A percentile compares a stretch with the other conserved stretches of the same genome.
Conservation (phyloP, 176 grass and related monocot species). For the Oropetium thomaeum region DNA sequence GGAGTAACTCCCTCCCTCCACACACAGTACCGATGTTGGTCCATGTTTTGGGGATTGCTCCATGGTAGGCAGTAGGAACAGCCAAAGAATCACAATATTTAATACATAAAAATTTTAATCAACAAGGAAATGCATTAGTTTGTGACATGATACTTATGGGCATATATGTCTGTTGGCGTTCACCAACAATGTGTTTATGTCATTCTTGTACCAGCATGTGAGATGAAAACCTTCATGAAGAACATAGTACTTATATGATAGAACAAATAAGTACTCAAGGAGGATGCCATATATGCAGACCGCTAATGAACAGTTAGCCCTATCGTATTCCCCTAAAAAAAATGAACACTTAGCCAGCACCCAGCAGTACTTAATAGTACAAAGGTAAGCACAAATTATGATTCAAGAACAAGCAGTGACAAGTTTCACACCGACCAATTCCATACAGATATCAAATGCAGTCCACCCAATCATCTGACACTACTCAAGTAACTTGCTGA, state of each 20-base stretch:
- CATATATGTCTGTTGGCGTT: neutral
- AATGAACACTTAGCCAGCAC: neutral
- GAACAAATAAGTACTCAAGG: neutral
- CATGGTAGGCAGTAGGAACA: neutral
- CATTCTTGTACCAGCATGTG: neutral
- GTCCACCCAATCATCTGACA: neutral
- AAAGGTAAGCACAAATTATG: neutral
- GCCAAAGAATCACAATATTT: neutral
- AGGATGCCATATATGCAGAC: neutral
- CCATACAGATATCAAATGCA: neutral
- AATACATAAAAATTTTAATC: neutral
- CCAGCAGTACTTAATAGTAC: neutral
- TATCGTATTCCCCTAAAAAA: no score
- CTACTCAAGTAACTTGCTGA: neutral
- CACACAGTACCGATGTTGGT: neutral
- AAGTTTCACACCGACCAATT: neutral
- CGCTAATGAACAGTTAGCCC: neutral
- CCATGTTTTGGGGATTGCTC: neutral
- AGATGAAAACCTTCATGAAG: neutral
- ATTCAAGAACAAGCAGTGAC: neutral
- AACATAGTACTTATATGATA: neutral
- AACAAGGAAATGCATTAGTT: neutral
- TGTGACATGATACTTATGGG: neutral
- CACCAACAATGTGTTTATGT: neutral
- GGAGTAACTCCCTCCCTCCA: neutral